A percentile compares a stretch with the other conserved stretches of the same genome.
These are phyloP conservation scores for Fusarium pseudoanthophilum DNA, from an alignment of 2,329 filamentous ascomycete species.

Conservation along the genomic window DNA sequence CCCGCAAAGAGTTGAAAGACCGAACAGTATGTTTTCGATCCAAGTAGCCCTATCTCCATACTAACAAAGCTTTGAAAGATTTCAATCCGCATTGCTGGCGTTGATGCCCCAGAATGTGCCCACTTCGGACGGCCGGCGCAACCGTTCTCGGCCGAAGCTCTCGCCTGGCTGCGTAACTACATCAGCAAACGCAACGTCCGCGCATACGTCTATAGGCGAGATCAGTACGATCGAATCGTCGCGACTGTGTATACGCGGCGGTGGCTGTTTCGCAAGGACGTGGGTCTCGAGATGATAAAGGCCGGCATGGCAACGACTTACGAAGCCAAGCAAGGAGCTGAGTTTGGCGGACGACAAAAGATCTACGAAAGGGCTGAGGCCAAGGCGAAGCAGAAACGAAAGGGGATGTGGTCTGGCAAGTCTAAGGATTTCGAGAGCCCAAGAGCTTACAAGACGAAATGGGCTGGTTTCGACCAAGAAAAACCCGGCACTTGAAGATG, in stretches of 20 bases:
- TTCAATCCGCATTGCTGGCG: conserved; percentile 86
- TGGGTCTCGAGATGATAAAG: conserved; percentile 90
- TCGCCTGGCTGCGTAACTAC: conserved; percentile 81
- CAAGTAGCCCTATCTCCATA: neutral
- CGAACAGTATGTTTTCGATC: conserved; percentile 72
- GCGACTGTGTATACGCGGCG: conserved; percentile 82
- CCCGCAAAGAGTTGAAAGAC: conserved; percentile 75
- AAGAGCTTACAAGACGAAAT: conserved; percentile 80
- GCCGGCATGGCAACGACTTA: conserved; percentile 89
- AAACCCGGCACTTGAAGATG: conserved; percentile 27
- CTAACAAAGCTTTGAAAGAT: conserved; percentile 65
- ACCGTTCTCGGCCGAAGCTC: conserved; percentile 82
- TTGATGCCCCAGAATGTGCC: conserved; percentile 92
- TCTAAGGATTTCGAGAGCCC: conserved; percentile 79
- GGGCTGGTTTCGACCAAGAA: conserved; percentile 43
- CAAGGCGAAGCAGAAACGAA: conserved; percentile 70
- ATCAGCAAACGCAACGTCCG: conserved; percentile 79
- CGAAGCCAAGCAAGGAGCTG: conserved; percentile 88
- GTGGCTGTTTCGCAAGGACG: conserved; percentile 77
- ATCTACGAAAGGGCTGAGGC: conserved; percentile 74
- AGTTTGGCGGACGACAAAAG: conserved; percentile 80
- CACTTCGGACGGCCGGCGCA: conserved; percentile 93
- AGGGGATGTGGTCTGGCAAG: conserved; percentile 80
- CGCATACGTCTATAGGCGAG: conserved; percentile 82
- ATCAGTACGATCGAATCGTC: conserved; percentile 93